A percentile compares a stretch with the other conserved stretches of the same genome.
Evolutionary conservation across 192 early-diverging fungal species (phyloP).

Genomic region (Coemansia sp.): DNA sequence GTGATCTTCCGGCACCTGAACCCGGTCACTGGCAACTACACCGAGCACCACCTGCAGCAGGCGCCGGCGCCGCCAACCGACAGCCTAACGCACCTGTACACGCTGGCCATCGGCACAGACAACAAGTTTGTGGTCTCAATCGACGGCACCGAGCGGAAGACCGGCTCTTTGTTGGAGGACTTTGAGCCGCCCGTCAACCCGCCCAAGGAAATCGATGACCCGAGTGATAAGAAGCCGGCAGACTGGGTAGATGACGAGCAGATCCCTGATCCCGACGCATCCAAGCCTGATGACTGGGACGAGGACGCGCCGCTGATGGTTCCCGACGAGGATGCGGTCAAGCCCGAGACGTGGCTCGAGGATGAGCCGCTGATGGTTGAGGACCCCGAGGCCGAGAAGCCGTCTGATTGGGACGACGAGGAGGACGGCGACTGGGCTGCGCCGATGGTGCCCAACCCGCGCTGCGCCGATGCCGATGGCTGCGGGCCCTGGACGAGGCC

Average conservation of each 20-base stretch:
- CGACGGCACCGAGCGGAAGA: slow-evolving; percentile 62
- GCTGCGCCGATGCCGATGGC: slow-evolving; percentile 64
- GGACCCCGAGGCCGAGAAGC: slow-evolving; percentile 79
- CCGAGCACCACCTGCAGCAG: slow-evolving; percentile 80
- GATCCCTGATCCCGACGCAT: slow-evolving; percentile 77
- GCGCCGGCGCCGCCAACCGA: slow-evolving; percentile 68
- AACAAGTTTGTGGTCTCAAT: slow-evolving; percentile 77
- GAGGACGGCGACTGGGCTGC: slow-evolving; percentile 92
- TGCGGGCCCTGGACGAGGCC: slow-evolving; percentile 85
- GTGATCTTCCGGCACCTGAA: slow-evolving; percentile 92
- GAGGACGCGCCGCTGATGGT: slow-evolving; percentile 83
- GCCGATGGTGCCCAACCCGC: slow-evolving; percentile 75
- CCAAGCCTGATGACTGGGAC: slow-evolving; percentile 81
- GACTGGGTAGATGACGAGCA: slow-evolving; percentile 88
- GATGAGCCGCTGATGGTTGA: slow-evolving; percentile 71
- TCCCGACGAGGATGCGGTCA: slow-evolving; percentile 71
- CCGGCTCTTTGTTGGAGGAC: slow-evolving; percentile 73
- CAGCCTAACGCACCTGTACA: slow-evolving; percentile 74
- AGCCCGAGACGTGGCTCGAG: slow-evolving; percentile 84
- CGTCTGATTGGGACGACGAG: slow-evolving; percentile 89
- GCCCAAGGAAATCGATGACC: slow-evolving; percentile 74
- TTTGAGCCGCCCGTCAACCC: slow-evolving; percentile 88
- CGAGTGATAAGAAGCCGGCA: slow-evolving; percentile 75
- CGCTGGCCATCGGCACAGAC: slow-evolving; percentile 78
- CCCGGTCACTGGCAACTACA: slow-evolving; percentile 73